Conservation (phyloP, 1,284 basidiomycete species). For the Ustilago xerochloae region DNA sequence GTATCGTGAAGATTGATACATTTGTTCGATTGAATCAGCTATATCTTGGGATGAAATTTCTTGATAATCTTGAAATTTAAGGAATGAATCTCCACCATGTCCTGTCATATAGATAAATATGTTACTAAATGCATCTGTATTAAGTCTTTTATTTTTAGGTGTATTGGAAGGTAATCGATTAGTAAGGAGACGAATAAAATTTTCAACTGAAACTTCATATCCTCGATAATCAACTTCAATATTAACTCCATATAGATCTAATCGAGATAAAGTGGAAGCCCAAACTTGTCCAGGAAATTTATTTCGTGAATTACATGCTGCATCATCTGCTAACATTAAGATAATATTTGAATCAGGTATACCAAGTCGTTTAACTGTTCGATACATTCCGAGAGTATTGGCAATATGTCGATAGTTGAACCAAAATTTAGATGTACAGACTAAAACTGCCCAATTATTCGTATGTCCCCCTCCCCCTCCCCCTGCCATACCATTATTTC, state of each 20-base stretch:
- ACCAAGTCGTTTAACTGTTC: constrained; percentile 95
- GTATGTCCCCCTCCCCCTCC: constrained; percentile 69
- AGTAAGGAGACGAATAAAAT: constrained; percentile 88
- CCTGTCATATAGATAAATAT: constrained; percentile 98
- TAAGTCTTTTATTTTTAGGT: constrained; percentile 88
- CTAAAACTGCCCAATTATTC: constrained; percentile 98
- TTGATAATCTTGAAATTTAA: constrained; percentile 99
- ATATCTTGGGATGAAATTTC: constrained; percentile 92
- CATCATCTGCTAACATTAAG: constrained; percentile 97
- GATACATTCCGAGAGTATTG: constrained; percentile 97
- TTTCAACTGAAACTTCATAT: constrained; percentile 97
- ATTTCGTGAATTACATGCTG: constrained; percentile 92
- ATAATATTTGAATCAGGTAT: constrained; percentile 99
- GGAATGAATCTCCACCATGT: constrained; percentile 96
- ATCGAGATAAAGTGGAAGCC: constrained; percentile 78
- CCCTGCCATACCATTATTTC: too few species aligned
- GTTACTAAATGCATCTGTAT: constrained; percentile 91
- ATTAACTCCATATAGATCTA: constrained; percentile 94
- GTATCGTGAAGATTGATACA: constrained; percentile 94
- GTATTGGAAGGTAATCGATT: constrained; percentile 70
- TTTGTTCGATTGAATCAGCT: constrained; percentile 96
- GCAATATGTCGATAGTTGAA: constrained; percentile 99
- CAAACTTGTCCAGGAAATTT: constrained; percentile 91
- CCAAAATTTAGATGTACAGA: constrained; percentile 94
- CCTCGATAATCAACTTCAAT: constrained; percentile 98